These are phyloP conservation scores for Xylaria flabelliformis DNA, from an alignment of 495 filamentous ascomycete species.

Conservation along the genomic window DNA sequence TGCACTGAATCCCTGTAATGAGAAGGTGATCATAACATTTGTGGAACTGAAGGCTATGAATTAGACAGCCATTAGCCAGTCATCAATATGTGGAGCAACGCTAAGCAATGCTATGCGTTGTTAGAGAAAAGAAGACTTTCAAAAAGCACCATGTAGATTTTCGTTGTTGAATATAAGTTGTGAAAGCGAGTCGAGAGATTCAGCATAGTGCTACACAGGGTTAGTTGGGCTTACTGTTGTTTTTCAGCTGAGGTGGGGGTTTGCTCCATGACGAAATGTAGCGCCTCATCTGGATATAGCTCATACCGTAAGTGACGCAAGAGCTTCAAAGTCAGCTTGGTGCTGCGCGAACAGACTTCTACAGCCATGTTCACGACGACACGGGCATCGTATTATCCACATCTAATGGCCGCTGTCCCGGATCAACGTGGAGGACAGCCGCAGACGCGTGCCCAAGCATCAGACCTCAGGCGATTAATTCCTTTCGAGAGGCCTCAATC, in stretches of 20 bases:
- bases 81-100: background rate
- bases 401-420: background rate
- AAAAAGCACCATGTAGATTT: background rate
- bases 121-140: background rate
- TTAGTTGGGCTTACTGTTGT: background rate
- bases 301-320: background rate
- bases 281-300: background rate
- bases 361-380: background rate
- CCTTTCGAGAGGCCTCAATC: background rate
- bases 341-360: background rate
- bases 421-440: background rate
- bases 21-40: background rate
- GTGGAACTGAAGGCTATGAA: background rate
- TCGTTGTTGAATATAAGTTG: background rate
- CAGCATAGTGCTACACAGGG: background rate
- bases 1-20: background rate
- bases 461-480: background rate
- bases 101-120: background rate
- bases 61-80: background rate
- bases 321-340: background rate
- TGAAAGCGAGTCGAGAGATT: background rate
- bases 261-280: background rate
- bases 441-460: background rate
- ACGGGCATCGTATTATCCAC: background rate
- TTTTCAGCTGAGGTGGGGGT: conserved; percentile 1